Base-by-base conservation (phyloP, 768 basidiomycete genomes). In the Dacryopinax primogenitus region DNA sequence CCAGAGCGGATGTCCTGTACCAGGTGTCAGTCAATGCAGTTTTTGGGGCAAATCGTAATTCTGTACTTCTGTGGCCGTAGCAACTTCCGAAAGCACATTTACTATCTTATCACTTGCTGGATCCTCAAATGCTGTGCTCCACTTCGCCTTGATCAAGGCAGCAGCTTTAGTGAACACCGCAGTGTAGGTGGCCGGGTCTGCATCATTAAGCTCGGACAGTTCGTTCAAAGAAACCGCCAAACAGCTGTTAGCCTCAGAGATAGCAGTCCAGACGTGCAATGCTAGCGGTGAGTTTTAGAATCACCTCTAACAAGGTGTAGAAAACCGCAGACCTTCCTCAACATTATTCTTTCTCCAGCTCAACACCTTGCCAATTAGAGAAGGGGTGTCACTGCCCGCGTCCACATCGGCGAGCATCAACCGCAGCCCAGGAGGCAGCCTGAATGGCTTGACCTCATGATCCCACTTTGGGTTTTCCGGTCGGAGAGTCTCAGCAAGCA, bases 341-440 rank as follows among this genome's bases (percentile, higher is more conserved):
- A 77, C 74, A 47, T 86, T 79, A 44, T 85, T 82, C 70, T 84
- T 82, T 44, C 90, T 83, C 95, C 95, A 98, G 70, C 84, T 85
- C 68, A 96, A 76, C 2, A 99, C 96, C 74, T 90, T 86, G 33
- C 90, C 85, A 12, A 94, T 92, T 41, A 98, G 83, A 41, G 90
- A 90, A 1, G 96, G 96, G 1, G 96, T 97, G 71, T 97, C 90
- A 69, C 90, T 94, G 11, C 96, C 96, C 9, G 90, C 92, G 70
- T 96, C 90, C 16, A 98, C 92, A 72, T 99, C 96, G 28, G 94
- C 96, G 23, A 99, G 81, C 76, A 98, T 82, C 35, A 99, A 81
- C 64, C 90, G 80, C 23, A 89, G 86, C 62, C 85, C 76, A 0
- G 90, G 90, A 1, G 96, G 96, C 34, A 99, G 84, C 63, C 83